Evolutionary conservation across 148 eudicot species (phyloP).

Genomic region (Oxyria digyna): DNA sequence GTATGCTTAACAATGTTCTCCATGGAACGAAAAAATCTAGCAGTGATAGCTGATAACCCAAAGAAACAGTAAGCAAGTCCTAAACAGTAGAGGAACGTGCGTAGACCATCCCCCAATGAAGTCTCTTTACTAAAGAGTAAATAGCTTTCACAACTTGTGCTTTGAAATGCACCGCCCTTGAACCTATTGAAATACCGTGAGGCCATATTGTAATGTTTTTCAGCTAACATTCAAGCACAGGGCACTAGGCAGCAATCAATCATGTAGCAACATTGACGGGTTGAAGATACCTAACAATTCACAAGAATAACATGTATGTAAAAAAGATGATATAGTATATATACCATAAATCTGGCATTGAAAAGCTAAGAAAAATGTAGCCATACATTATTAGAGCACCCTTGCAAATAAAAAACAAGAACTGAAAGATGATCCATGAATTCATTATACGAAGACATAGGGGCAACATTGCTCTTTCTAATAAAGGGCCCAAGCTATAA

Average conservation of each 20-base stretch:
- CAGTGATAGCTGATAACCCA: slow-evolving; percentile 83
- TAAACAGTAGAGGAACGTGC: slow-evolving; percentile 41
- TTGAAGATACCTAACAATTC: neutral
- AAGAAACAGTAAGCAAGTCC: slow-evolving; percentile 76
- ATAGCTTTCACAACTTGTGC: slow-evolving; percentile 30
- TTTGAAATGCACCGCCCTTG: slow-evolving; percentile 12
- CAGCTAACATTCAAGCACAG: neutral
- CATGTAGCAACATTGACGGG: neutral
- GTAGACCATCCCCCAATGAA: slow-evolving; percentile 37
- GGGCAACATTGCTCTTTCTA: neutral
- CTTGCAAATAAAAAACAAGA: neutral
- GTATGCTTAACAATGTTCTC: slow-evolving; percentile 83
- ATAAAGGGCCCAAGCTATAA: neutral
- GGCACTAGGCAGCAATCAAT: neutral
- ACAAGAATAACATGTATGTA: neutral
- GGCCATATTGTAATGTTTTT: neutral
- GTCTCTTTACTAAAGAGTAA: slow-evolving; percentile 45
- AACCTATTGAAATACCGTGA: neutral
- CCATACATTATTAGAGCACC: neutral
- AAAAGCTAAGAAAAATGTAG: too few species aligned
- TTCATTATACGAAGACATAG: too few species aligned
- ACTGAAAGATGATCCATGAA: neutral
- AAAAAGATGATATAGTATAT: neutral
- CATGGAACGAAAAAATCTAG: slow-evolving; percentile 76
- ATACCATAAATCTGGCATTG: too few species aligned